These are phyloP conservation scores for Medicago arabica DNA, from an alignment of 306 rosid genomes.

Conservation along the genomic window DNA sequence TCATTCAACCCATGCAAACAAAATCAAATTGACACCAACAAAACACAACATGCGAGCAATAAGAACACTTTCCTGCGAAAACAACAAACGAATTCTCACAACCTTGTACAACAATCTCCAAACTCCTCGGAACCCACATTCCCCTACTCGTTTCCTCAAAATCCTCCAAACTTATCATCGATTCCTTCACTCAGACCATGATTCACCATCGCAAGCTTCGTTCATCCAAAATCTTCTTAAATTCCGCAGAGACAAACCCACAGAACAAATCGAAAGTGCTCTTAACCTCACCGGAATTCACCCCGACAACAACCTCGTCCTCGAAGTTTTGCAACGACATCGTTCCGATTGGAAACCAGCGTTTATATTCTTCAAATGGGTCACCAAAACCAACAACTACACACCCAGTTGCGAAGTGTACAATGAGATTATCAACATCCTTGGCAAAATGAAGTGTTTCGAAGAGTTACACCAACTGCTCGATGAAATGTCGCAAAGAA, in stretches of 20 bases:
- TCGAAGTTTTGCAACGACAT: constrained; percentile 67
- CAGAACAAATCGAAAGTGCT: constrained; percentile 59
- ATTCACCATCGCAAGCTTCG: constrained; percentile 36
- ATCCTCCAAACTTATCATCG: background rate
- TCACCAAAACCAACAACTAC: constrained; percentile 39
- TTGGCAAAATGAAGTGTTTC: constrained; percentile 63
- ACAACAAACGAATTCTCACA: constrained; percentile 31
- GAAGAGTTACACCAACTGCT: constrained; percentile 65
- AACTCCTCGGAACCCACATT: background rate
- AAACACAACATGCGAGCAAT: constrained; percentile 24
- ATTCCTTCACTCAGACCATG: constrained; percentile 44
- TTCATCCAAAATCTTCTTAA: constrained; percentile 66
- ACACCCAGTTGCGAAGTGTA: constrained; percentile 52
- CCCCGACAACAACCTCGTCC: constrained; percentile 54
- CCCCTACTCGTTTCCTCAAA: background rate
- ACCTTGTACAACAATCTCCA: constrained; percentile 21
- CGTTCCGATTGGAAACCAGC: constrained; percentile 80
- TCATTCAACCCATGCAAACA: background rate
- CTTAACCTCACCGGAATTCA: constrained; percentile 54
- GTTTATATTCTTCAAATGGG: constrained; percentile 71
- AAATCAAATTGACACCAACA: background rate
- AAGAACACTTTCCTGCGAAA: constrained; percentile 38
- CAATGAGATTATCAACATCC: constrained; percentile 67
- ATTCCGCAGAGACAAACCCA: constrained; percentile 65
- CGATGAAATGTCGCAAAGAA: constrained; percentile 69